Conservation (phyloP, 192 early-diverging fungal genomes). For the Gamsiella multidivaricata region DNA sequence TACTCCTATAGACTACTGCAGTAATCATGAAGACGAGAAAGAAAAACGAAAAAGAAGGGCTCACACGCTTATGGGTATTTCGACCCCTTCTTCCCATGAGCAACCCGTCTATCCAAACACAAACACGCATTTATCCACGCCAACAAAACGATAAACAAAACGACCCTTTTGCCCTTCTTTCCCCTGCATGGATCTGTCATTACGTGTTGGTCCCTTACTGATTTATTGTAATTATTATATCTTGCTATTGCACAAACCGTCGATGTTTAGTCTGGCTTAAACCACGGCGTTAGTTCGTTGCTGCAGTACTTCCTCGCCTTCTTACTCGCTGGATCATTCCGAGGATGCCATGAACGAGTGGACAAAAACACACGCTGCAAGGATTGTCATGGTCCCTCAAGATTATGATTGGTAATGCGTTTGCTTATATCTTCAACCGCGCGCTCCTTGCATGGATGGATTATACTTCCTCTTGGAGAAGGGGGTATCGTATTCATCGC, state of each 20-base stretch:
- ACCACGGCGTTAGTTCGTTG: no score
- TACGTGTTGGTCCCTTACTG: not conserved
- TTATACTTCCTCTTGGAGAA: no score
- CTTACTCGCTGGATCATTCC: not conserved
- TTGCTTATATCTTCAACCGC: not conserved
- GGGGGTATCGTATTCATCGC: no score
- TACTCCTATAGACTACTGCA: no score
- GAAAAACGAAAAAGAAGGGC: conserved; percentile 1
- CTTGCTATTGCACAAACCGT: no score
- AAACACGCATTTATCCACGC: not conserved
- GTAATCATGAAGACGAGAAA: not conserved
- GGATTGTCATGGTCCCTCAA: not conserved
- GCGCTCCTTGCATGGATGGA: no score
- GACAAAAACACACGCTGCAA: conserved; percentile 4
- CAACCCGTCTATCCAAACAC: not conserved
- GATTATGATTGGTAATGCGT: conserved; percentile 3
- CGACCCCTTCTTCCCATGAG: conserved; percentile 13
- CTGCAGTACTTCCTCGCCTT: no score
- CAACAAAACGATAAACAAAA: not conserved
- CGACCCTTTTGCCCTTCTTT: not conserved
- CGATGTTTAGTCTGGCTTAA: not conserved
- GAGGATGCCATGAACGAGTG: conserved; percentile 1
- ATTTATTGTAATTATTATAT: no score
- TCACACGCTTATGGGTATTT: conserved; percentile 13
- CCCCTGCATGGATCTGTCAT: not conserved